Conservation (phyloP, 202 grass and related monocot genomes). For the Panicum virgatum region DNA sequence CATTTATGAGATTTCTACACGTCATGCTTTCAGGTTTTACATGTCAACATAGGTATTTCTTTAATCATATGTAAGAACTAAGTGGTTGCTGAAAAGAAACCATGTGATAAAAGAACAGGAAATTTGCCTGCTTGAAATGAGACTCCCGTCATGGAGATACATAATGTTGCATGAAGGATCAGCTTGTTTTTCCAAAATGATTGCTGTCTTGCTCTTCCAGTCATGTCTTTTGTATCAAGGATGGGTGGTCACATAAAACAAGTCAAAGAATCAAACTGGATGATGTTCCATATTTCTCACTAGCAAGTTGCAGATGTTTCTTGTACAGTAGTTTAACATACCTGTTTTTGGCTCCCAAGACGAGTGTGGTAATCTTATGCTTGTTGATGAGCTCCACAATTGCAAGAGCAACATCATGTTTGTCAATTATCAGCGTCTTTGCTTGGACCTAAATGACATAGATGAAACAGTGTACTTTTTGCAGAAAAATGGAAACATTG, state of each 20-base stretch:
- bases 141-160: conserved; percentile 10
- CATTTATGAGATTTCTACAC: not conserved
- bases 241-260: not conserved
- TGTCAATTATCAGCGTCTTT: not conserved
- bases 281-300: not conserved
- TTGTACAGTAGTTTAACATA: not conserved
- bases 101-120: not conserved
- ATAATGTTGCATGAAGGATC: conserved; percentile 33
- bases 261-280: conserved; percentile 1
- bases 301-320: not conserved
- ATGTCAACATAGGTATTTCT: not conserved
- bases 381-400: conserved; percentile 26
- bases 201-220: conserved; percentile 29
- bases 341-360: conserved; percentile 31
- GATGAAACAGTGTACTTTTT: not conserved
- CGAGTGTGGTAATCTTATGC: conserved; percentile 29
- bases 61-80: not conserved
- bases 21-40: not conserved
- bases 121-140: conserved; percentile 28
- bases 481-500: not conserved
- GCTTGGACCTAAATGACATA: conserved; percentile 34
- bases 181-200: conserved; percentile 24
- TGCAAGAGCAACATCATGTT: not conserved
- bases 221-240: conserved; percentile 30
- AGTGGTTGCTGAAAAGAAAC: not conserved